Percentiles rank a stretch among this genome's conserved stretches.
phyloP scores from a whole-genome alignment of 2,329 filamentous ascomycete genomes.

The Penicillium rolfsii region DNA sequence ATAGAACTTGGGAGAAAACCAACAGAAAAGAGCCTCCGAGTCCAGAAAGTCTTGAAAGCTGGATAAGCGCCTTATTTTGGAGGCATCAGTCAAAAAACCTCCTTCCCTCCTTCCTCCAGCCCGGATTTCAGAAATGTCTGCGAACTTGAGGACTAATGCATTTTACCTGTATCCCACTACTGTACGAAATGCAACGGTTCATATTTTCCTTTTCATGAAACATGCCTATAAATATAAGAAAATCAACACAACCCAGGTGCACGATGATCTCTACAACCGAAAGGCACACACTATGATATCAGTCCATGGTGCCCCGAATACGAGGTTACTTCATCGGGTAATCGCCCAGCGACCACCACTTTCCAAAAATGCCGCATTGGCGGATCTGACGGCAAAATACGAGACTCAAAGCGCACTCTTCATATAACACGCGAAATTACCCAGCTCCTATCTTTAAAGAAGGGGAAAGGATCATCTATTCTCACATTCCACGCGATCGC shows the following conservation, averaged over 20 bases:
- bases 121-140: too few species aligned
- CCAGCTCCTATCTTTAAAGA: neutral
- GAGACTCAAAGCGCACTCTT: neutral
- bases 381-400: constrained; percentile 12
- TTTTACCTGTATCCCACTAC: too few species aligned
- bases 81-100: neutral
- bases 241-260: neutral
- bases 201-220: too few species aligned
- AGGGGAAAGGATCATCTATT: neutral
- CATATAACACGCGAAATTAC: neutral
- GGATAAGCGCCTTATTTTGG: neutral
- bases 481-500: neutral
- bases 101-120: too few species aligned
- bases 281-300: neutral
- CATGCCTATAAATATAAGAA: too few species aligned
- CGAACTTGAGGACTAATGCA: too few species aligned
- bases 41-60: neutral
- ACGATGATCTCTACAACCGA: neutral
- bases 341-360: neutral
- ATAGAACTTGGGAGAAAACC: neutral
- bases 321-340: neutral
- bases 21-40: neutral
- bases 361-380: constrained; percentile 5
- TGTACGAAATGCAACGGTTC: too few species aligned
- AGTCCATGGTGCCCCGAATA: neutral